These are phyloP conservation scores for Pestalotiopsis sp. DNA, from an alignment of 2,329 filamentous ascomycete species.

Conservation along the genomic window DNA sequence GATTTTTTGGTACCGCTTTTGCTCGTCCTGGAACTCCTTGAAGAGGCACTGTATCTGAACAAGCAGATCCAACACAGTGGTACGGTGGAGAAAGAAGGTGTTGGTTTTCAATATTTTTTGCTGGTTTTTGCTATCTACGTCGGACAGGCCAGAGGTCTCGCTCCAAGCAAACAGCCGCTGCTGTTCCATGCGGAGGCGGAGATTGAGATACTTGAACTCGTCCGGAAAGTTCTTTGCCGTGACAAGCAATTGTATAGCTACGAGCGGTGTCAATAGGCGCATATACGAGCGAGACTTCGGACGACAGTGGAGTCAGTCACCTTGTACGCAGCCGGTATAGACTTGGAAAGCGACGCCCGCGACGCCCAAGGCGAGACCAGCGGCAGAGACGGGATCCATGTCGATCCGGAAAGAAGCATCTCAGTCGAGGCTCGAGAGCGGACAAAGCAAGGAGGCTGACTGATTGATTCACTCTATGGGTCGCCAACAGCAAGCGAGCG, in stretches of 20 bases:
- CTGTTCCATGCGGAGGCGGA: constrained; percentile 53
- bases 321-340: constrained; percentile 49
- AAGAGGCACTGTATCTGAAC: constrained; percentile 51
- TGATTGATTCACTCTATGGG: no score
- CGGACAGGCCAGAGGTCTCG: constrained; percentile 50
- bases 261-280: not conserved
- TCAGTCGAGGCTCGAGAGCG: not conserved
- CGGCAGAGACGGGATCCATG: constrained; percentile 47
- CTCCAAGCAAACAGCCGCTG: constrained; percentile 53
- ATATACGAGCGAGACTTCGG: not conserved
- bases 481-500: no score
- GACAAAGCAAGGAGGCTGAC: no score
- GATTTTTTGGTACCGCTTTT: constrained; percentile 41
- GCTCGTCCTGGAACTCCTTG: constrained; percentile 47
- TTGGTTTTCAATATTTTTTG: constrained; percentile 48
- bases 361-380: constrained; percentile 46
- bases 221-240: constrained; percentile 51
- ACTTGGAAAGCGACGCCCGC: constrained; percentile 49
- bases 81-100: constrained; percentile 50
- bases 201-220: constrained; percentile 50
- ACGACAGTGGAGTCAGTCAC: constrained; percentile 19
- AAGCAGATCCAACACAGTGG: constrained; percentile 51
- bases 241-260: constrained; percentile 50
- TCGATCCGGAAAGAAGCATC: not conserved
- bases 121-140: constrained; percentile 43